Percentiles rank a stretch among this genome's conserved stretches.
phyloP scores from a whole-genome alignment of 2,329 filamentous ascomycete species.

The Colletotrichum gloeosporioides region DNA sequence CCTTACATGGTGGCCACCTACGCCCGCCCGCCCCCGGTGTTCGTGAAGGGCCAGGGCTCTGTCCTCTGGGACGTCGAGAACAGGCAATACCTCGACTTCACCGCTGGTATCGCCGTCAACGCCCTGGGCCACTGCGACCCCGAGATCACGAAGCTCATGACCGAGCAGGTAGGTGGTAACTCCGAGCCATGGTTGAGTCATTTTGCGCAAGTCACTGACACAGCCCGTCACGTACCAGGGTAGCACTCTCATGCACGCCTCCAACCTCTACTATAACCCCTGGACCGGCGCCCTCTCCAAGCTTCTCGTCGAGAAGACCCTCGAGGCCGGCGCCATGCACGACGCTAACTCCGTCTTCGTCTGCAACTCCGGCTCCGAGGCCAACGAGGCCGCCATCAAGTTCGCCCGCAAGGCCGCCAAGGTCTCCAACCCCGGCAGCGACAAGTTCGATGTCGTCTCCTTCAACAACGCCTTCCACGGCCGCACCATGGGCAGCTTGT shows the following conservation, averaged over 20 bases:
- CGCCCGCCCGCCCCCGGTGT: constrained; percentile 86
- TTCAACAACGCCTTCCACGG: constrained; percentile 95
- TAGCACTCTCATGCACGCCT: constrained; percentile 84
- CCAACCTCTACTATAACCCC: constrained; percentile 96
- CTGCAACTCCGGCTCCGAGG: constrained; percentile 95
- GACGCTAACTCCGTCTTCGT: constrained; percentile 83
- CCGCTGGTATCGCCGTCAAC: constrained; percentile 95
- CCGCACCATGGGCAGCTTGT: constrained; percentile 91
- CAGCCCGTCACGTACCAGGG: constrained; percentile 46
- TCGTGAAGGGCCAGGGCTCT: constrained; percentile 85
- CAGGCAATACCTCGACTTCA: constrained; percentile 90
- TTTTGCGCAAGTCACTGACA: constrained; percentile 1
- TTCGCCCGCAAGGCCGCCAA: constrained; percentile 94
- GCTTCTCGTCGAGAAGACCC: constrained; percentile 81
- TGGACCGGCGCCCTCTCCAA: constrained; percentile 93
- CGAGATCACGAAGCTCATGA: constrained; percentile 75
- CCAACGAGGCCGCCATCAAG: constrained; percentile 97
- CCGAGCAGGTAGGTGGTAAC: constrained; percentile 68
- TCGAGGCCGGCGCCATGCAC: constrained; percentile 81
- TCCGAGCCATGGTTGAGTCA: constrained; percentile 10
- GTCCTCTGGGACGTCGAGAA: constrained; percentile 92
- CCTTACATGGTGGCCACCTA: constrained; percentile 98
- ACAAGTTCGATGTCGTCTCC: constrained; percentile 85
- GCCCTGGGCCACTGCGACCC: constrained; percentile 89
- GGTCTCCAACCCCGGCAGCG: constrained; percentile 70